Evolutionary conservation across 306 rosid genomes (phyloP), one percentile per base, ranked within the genome.

Genomic region (Myrica gale): DNA sequence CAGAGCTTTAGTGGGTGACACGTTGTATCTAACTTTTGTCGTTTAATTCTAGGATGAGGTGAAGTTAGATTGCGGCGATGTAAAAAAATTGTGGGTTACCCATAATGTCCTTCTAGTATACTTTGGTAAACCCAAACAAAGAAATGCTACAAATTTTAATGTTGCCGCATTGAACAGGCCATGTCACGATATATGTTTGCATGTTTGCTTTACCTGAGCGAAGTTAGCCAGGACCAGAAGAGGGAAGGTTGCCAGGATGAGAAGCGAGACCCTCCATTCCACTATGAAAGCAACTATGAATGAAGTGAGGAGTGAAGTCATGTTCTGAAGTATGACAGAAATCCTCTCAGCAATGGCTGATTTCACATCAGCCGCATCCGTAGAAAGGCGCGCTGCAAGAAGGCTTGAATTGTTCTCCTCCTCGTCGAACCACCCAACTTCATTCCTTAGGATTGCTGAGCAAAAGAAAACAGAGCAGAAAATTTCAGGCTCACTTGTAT

Each of bases 361-460:
- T 79, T 95, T 95, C 48, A 95, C 99, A 82, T 92, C 99, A 43
- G 99, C 90, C 26, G 99, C 99, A 81, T 95, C 99, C 0, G 97
- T 92, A 3, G 99, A 97, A 26, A 95, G 85, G 11, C 87, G 82
- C 37, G 99, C 95, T 42, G 99, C 92, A 60, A 95, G 84, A 8
- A 95, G 88, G 84, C 97, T 92, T 8, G 99, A 95, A 85, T 95
- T 95, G 88, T 95, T 93, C 84, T 95, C 99, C 76, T 92, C 99
- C 85, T 95, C 97, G 68, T 95, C 99, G 81, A 81, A 95, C 99
- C 99, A 95, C 77, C 99, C 99, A 39, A 95, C 99, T 89, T 95
- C 99, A 79, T 95, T 92, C 85, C 96, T 95, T 76, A 95, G 78
- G 16, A 92, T 92, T 19, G 97, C 99, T 92, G 69, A 23, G 65